Conservation (phyloP, 139 green algal species). For the Mesostigma viride region DNA sequence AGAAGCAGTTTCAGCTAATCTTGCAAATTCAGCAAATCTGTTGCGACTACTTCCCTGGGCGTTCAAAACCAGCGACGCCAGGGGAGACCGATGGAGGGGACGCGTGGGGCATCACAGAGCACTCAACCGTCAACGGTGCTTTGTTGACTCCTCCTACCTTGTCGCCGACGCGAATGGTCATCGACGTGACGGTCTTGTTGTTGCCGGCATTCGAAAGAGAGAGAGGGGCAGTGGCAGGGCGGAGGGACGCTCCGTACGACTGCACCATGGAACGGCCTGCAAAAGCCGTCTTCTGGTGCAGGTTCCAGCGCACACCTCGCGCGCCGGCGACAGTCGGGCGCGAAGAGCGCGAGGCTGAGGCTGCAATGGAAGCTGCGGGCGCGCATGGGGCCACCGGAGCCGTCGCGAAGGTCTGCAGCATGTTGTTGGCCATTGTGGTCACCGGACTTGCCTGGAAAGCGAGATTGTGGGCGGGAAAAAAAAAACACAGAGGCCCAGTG, state of each 20-base stretch:
- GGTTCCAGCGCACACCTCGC: background rate
- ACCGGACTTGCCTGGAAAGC: no score
- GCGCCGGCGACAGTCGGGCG: background rate
- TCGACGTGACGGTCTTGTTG: background rate
- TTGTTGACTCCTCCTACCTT: no score
- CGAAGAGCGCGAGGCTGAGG: background rate
- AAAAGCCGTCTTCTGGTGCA: background rate
- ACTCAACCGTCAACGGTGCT: no score
- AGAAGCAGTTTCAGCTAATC: no score
- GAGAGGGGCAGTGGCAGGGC: no score
- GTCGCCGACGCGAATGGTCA: background rate
- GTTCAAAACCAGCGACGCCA: no score
- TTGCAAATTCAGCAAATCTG: no score
- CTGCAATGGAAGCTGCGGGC: background rate
- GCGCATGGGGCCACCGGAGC: background rate
- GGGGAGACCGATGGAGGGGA: no score
- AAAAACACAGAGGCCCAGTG: no score
- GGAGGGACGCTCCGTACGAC: background rate
- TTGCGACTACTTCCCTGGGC: no score
- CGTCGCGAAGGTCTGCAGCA: background rate
- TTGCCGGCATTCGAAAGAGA: background rate
- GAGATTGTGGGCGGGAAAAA: no score
- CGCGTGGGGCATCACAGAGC: no score
- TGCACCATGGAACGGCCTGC: background rate
- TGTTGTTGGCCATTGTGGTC: slow-evolving; percentile 5